Conservation (phyloP, 106 monocot genomes). For the Hemerocallis citrina region DNA sequence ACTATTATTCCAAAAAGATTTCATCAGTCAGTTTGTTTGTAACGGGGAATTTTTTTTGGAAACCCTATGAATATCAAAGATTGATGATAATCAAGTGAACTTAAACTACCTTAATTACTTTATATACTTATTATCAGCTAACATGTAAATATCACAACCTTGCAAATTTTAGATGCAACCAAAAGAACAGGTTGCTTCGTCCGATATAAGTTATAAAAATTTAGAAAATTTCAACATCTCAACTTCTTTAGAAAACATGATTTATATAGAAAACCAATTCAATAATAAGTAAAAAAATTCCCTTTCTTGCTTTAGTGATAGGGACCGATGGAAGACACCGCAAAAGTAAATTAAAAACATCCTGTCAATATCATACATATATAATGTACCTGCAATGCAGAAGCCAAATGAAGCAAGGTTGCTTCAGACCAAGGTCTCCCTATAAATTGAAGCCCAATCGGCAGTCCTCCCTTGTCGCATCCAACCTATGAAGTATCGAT, state of each 20-base stretch:
- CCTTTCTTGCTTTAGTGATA: neutral
- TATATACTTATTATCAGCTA: neutral
- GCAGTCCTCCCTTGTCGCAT: constrained; percentile 60
- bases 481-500: constrained; percentile 41
- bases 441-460: constrained; percentile 93
- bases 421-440: constrained; percentile 93
- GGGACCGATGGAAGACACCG: neutral
- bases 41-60: too few species aligned
- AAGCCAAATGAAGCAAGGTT: constrained; percentile 80
- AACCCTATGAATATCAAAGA: too few species aligned
- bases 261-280: neutral
- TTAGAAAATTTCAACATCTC: neutral
- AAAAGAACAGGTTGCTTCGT: neutral
- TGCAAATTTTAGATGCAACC: neutral
- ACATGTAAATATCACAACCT: neutral
- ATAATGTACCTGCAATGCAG: constrained; percentile 62
- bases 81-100: too few species aligned
- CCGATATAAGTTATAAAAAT: neutral
- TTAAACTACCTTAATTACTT: neutral
- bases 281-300: neutral
- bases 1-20: too few species aligned
- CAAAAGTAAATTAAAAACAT: neutral
- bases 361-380: neutral
- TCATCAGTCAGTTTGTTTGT: too few species aligned
- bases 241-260: neutral